Base-by-base conservation (phyloP, 306 rosid genomes). In the Crataegus laevigata region DNA sequence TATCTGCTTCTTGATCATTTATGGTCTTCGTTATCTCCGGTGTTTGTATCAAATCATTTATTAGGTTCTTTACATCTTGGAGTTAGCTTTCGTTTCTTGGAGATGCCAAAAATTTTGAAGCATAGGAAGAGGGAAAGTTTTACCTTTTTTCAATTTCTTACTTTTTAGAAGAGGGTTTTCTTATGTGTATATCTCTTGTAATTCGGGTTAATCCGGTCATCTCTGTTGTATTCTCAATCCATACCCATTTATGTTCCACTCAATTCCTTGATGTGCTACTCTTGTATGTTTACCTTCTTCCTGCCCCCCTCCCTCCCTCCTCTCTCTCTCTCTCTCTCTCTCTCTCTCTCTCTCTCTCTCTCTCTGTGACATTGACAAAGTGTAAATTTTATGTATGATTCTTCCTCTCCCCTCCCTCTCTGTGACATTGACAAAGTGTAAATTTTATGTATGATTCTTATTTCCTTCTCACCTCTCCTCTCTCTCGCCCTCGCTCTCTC, bases 161-260 rank as follows among this genome's bases (percentile, higher is more conserved):
- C 74, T 72, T 60, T 75, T 63, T 18, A 66, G 62, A 55, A 62
- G 86, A 71, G 88, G 84, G 80, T 70, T 72, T 74, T 80, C 78
- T 29, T 15, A 70, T 76, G 18, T 66, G 75, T 69, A 69, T 52
- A 82, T 89, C 84, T 80, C 81, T 57, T 83, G 84, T 88, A 87
- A 82, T 78, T 81, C 76, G 61, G 86, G 89, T 63, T 64, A 74
- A 73, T 80, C 73, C 15, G 77, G 82, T 87, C 87, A 77, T 75
- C 69, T 79, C 73, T 85, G 75, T 78, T 87, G 90, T 89, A 86
- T 80, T 88, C 73, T 79, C 82, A 66, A 76, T 86, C 84, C 87
- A 71, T 62, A 57, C 66, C 78, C 52, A 47, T 58, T 14, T 57
- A 76, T 69, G 67, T 71, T 79, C 79, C 74, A 66, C 78, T 78